A percentile compares a stretch with the other conserved stretches of the same genome.
These are phyloP conservation scores for Cicer judaicum DNA, from an alignment of 306 rosid species.

Conservation along the genomic window DNA sequence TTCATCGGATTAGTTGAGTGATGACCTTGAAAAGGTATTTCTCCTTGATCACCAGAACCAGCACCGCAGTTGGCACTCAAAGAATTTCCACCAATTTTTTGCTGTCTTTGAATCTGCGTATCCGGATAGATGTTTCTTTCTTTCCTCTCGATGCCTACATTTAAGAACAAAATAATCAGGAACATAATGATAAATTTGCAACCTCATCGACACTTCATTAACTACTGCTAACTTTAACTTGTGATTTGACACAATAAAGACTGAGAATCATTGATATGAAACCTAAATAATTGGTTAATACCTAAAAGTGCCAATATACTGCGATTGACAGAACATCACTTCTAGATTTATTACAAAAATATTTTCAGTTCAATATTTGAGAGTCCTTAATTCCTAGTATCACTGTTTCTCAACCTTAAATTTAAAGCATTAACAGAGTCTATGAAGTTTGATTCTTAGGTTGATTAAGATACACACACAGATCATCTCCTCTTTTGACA, in stretches of 20 bases:
- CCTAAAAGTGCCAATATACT: neutral
- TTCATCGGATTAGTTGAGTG: slow-evolving; percentile 41
- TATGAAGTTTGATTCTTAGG: slow-evolving; percentile 6
- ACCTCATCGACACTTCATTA: slow-evolving; percentile 29
- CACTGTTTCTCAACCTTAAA: slow-evolving; percentile 1
- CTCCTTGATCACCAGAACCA: slow-evolving; percentile 54
- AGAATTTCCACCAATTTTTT: slow-evolving; percentile 43
- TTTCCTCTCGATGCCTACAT: slow-evolving; percentile 56
- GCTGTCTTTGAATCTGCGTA: slow-evolving; percentile 57
- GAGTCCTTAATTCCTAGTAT: slow-evolving; percentile 13
- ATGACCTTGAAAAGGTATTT: slow-evolving; percentile 48
- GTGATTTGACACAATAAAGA: slow-evolving; percentile 31
- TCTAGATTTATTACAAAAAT: slow-evolving; percentile 17
- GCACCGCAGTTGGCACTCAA: slow-evolving; percentile 46
- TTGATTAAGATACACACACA: neutral
- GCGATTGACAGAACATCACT: neutral
- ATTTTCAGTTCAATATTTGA: slow-evolving; percentile 6
- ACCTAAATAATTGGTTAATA: slow-evolving; percentile 26
- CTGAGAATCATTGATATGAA: slow-evolving; percentile 29
- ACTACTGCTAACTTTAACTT: slow-evolving; percentile 29
- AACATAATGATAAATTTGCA: neutral
- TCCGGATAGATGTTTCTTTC: slow-evolving; percentile 50
- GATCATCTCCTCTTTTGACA: slow-evolving; percentile 9
- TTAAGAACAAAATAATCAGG: slow-evolving; percentile 38
- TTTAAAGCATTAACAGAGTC: slow-evolving; percentile 23